Percentiles rank a stretch among this genome's conserved stretches.
Evolutionary conservation across 345 rosid genomes (phyloP).

Genomic region (Syzygium oleosum): DNA sequence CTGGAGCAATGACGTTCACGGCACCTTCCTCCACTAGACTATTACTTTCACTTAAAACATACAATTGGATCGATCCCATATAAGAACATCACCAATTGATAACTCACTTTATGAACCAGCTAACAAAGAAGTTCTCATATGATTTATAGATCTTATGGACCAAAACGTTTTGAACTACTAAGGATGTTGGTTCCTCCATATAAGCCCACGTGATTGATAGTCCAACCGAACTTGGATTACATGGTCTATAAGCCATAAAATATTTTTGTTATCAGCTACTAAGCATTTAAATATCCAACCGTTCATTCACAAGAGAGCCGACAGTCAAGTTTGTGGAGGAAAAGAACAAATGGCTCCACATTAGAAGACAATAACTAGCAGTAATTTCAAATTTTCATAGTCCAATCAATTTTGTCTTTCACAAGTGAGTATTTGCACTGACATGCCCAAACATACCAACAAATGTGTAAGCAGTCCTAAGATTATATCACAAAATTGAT

Average conservation of each 20-base stretch:
- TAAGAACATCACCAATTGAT: background rate
- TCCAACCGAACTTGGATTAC: background rate
- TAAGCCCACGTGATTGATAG: background rate
- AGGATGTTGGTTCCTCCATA: background rate
- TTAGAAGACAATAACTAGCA: background rate
- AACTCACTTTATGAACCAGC: background rate
- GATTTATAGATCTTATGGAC: background rate
- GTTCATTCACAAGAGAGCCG: background rate
- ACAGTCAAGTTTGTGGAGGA: background rate
- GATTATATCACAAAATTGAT: background rate
- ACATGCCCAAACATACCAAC: background rate
- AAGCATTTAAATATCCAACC: background rate
- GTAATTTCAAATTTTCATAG: background rate
- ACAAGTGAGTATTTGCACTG: background rate
- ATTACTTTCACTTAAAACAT: no score
- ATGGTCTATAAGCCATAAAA: background rate
- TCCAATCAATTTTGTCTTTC: background rate
- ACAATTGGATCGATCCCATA: no score
- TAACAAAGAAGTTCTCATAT: background rate
- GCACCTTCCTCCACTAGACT: no score
- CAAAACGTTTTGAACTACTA: background rate
- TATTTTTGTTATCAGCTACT: background rate
- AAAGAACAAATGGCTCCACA: background rate
- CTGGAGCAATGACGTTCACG: background rate
- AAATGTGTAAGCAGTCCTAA: background rate